Evolutionary conservation across 2,329 filamentous ascomycete species (phyloP).

Genomic region (Cercospora janseana): DNA sequence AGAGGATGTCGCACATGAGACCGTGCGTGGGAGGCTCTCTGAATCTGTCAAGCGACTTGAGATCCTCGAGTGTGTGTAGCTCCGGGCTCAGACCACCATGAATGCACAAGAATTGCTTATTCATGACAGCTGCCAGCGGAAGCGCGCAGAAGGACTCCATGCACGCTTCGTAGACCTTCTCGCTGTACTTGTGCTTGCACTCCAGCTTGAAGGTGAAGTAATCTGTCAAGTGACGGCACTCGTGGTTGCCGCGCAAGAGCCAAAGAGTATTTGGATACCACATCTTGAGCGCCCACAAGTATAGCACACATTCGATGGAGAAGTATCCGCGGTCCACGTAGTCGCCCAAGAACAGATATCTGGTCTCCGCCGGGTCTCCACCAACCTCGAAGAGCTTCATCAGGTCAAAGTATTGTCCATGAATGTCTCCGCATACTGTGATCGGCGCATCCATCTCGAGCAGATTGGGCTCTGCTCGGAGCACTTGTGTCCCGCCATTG

Average conservation of each 20-base stretch:
- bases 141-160: conserved; percentile 97
- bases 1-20: conserved; percentile 98
- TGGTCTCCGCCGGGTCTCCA: conserved; percentile 90
- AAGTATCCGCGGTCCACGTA: conserved; percentile 99
- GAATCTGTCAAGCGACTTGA: conserved; percentile 98
- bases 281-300: conserved; percentile 97
- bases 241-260: conserved; percentile 96
- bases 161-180: conserved; percentile 92
- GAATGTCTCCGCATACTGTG: conserved; percentile 96
- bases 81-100: conserved; percentile 95
- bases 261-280: conserved; percentile 98
- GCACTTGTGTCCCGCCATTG: conserved; percentile 77
- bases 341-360: conserved; percentile 95
- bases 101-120: conserved; percentile 99
- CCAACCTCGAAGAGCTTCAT: conserved; percentile 99
- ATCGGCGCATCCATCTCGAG: conserved; percentile 99
- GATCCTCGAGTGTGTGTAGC: conserved; percentile 89
- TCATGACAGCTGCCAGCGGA: conserved; percentile 95
- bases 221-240: conserved; percentile 97
- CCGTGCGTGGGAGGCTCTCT: conserved; percentile 95
- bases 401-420: conserved; percentile 97
- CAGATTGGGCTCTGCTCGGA: conserved; percentile 88
- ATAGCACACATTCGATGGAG: conserved; percentile 97
- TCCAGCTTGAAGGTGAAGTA: conserved; percentile 99
- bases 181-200: conserved; percentile 99